A percentile compares a stretch with the other conserved stretches of the same genome.
phyloP scores from a whole-genome alignment of 1,284 basidiomycete species.

The Tilletia indica region DNA sequence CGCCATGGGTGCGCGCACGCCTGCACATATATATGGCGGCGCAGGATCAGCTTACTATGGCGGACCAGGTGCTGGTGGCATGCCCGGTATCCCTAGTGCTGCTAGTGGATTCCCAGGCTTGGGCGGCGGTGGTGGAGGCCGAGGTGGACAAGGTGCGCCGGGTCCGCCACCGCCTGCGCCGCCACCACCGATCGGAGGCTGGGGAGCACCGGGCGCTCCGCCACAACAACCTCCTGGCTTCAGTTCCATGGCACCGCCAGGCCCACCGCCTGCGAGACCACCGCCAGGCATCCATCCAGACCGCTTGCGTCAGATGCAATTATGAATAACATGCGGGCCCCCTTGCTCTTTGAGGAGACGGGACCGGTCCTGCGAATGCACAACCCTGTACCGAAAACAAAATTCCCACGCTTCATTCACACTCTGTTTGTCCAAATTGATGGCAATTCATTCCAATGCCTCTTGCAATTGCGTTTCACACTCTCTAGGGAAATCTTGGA shows the following conservation, averaged over 20 bases:
- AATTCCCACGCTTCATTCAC: too few relatives aligned
- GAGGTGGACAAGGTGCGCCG: background rate
- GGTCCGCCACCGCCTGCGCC: conserved; percentile 11
- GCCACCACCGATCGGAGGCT: background rate
- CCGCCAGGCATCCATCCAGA: conserved; percentile 12
- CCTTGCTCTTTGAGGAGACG: too few relatives aligned
- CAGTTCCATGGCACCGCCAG: conserved; percentile 14
- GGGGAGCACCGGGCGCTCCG: background rate
- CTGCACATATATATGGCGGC: background rate
- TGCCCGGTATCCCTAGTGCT: conserved; percentile 3
- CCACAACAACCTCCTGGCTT: conserved; percentile 10
- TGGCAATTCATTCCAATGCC: too few relatives aligned
- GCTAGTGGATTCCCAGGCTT: conserved; percentile 4
- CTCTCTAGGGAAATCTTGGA: too few relatives aligned
- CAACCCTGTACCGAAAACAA: too few relatives aligned
- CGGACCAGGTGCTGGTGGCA: background rate
- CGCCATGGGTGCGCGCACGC: conserved; percentile 10
- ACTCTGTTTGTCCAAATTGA: too few relatives aligned
- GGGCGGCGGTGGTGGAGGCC: background rate
- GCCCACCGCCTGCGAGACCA: background rate
- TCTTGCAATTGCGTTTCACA: too few relatives aligned
- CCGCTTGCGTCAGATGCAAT: conserved; percentile 6
- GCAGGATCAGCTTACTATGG: background rate
- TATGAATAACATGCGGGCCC: background rate
- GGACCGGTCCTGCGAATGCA: too few relatives aligned